A percentile compares a stretch with the other conserved stretches of the same genome.
Evolutionary conservation across 805 yeast genomes (phyloP).

Genomic region (Lipomyces orientalis): DNA sequence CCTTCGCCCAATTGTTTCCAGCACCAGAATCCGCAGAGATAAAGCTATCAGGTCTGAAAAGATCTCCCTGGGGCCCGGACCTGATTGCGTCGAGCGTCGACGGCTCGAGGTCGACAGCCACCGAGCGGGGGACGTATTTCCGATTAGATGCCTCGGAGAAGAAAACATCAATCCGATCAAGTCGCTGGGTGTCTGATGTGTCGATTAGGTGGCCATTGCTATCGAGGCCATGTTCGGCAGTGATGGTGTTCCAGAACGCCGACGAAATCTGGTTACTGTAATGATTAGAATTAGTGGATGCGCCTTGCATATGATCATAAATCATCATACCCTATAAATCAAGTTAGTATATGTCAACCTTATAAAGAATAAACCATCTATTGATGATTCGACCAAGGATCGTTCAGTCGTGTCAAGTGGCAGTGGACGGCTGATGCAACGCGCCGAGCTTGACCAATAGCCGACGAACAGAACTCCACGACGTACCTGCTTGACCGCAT

Average conservation of each 20-base stretch:
- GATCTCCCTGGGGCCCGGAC: slow-evolving; percentile 77
- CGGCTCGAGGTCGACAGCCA: slow-evolving; percentile 90
- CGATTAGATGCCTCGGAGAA: slow-evolving; percentile 86
- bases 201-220: slow-evolving; percentile 44
- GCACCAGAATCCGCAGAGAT: slow-evolving; percentile 91
- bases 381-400: not conserved
- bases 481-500: slow-evolving; percentile 52
- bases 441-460: not conserved
- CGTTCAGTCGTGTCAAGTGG: not conserved
- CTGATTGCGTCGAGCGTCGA: slow-evolving; percentile 89
- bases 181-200: slow-evolving; percentile 44
- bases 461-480: slow-evolving; percentile 6
- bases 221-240: slow-evolving; percentile 51
- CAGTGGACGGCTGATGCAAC: not conserved
- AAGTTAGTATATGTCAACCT: not conserved
- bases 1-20: slow-evolving; percentile 97
- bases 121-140: slow-evolving; percentile 92
- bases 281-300: not conserved
- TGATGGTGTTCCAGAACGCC: slow-evolving; percentile 52
- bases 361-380: not conserved
- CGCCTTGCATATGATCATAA: not conserved
- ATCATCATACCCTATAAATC: not conserved
- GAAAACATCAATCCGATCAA: slow-evolving; percentile 74
- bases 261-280: slow-evolving; percentile 49
- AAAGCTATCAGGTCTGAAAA: slow-evolving; percentile 91